Base-by-base conservation (phyloP, 768 basidiomycete genomes). In the Boletales sp. region DNA sequence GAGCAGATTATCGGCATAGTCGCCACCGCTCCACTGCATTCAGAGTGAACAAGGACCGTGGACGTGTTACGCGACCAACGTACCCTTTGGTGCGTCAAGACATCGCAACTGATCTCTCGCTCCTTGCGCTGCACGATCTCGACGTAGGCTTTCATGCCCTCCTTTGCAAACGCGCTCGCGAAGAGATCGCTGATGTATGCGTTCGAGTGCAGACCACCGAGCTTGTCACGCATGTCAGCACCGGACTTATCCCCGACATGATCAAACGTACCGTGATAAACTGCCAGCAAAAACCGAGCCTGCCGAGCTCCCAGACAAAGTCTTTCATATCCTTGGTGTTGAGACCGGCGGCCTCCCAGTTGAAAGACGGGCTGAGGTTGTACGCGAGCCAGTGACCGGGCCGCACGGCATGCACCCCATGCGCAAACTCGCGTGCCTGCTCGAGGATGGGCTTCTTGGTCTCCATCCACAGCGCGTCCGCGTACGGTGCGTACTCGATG, bases 101-200 rank as follows among this genome's bases (percentile, higher is more conserved):
- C 95, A 63, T 99, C 97, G 53, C 90, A 93, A 43, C 87, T 93
- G 45, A 97, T 79, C 58, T 97, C 94, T 43, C 93, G 81, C 66
- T 99, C 97, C 67, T 82, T 87, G 27, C 90, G 77, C 69, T 99
- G 97, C 47, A 99, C 76, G 50, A 98, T 74, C 72, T 94, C 91
- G 54, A 97, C 94, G 65, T 98, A 99, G 2, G 97, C 97, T 69
- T 97, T 94, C 97, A 99, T 99, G 37, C 95, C 97, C 54, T 95
- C 94, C 69, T 84, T 86, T 34, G 92, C 87, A 66, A 83, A 98
- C 45, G 87, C 79, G 58, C 81, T 69, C 4, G 97, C 95, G 68
- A 99, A 98, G 19, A 87, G 71, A 66, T 97, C 94, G 58, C 86
- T 91, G 66, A 98, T 98, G 69, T 93, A 95, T 29, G 87, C 97